A percentile compares a stretch with the other conserved stretches of the same genome.
Conservation (phyloP, 345 rosid genomes). For the Carallia pectinifolia region DNA sequence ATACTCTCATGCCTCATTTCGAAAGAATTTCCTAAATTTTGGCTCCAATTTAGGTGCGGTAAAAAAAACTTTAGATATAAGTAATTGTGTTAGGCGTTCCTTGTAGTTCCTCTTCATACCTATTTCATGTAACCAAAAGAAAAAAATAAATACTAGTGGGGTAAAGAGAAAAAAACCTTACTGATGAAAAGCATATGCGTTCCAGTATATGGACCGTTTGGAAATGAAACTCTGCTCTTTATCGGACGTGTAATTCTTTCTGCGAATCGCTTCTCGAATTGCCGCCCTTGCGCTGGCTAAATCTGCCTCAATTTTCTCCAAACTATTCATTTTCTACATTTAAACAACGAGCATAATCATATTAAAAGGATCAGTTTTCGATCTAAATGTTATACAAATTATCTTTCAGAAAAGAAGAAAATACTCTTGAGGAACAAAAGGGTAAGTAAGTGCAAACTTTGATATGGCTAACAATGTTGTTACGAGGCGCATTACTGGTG, state of each 20-base stretch:
- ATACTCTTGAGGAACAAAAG: too few relatives aligned
- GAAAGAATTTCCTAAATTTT: too few relatives aligned
- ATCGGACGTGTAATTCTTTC: conserved; percentile 34
- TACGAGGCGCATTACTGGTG: neutral
- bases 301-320: conserved; percentile 35
- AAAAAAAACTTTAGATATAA: too few relatives aligned
- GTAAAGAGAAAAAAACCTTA: conserved; percentile 23
- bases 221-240: conserved; percentile 41
- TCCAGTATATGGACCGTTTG: conserved; percentile 50
- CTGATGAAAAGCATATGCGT: conserved; percentile 60
- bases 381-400: too few relatives aligned
- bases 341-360: too few relatives aligned
- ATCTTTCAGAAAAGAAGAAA: too few relatives aligned
- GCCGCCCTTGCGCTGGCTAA: conserved; percentile 48
- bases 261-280: conserved; percentile 40
- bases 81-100: too few relatives aligned
- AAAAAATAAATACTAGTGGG: neutral
- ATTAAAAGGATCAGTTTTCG: too few relatives aligned
- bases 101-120: too few relatives aligned
- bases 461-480: neutral
- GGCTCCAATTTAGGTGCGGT: too few relatives aligned
- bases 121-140: neutral
- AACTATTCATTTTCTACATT: conserved; percentile 23
- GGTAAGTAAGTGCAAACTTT: neutral
- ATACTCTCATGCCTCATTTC: too few relatives aligned